phyloP scores from a whole-genome alignment of 768 basidiomycete genomes.

The Saitozyma podzolica region DNA sequence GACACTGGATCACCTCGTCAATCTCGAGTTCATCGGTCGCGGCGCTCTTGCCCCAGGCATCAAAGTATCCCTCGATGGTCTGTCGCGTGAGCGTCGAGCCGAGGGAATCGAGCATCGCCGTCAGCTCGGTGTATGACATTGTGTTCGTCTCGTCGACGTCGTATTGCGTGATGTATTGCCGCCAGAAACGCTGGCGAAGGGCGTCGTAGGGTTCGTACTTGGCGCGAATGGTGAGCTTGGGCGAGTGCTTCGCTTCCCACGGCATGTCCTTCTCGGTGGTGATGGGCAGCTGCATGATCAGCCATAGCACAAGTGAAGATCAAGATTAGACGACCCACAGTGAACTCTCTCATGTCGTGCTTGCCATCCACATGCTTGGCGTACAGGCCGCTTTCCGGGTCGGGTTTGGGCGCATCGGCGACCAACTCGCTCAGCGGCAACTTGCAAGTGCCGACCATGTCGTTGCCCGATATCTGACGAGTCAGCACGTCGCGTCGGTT shows the following conservation, averaged over 20 bases:
- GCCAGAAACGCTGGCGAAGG: conserved; percentile 86
- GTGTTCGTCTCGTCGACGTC: conserved; percentile 77
- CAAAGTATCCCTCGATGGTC: conserved; percentile 82
- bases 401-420: conserved; percentile 66
- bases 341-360: conserved; percentile 71
- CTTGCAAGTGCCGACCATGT: conserved; percentile 76
- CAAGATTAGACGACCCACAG: conserved; percentile 29
- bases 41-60: conserved; percentile 65
- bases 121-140: conserved; percentile 80
- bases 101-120: conserved; percentile 93
- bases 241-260: conserved; percentile 74
- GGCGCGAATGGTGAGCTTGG: conserved; percentile 62
- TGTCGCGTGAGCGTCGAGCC: conserved; percentile 81
- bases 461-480: conserved; percentile 60
- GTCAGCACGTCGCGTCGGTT: not conserved
- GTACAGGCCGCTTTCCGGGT: conserved; percentile 60
- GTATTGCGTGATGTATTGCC: conserved; percentile 82
- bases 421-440: conserved; percentile 73
- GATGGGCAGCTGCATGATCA: conserved; percentile 58
- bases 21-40: conserved; percentile 69
- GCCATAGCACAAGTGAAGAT: not conserved
- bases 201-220: conserved; percentile 95
- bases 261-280: conserved; percentile 63
- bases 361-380: conserved; percentile 61
- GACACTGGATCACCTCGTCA: conserved; percentile 75